A percentile compares a stretch with the other conserved stretches of the same genome.
Conservation (phyloP, 331 rosid genomes). For the Dryas integrifolia region DNA sequence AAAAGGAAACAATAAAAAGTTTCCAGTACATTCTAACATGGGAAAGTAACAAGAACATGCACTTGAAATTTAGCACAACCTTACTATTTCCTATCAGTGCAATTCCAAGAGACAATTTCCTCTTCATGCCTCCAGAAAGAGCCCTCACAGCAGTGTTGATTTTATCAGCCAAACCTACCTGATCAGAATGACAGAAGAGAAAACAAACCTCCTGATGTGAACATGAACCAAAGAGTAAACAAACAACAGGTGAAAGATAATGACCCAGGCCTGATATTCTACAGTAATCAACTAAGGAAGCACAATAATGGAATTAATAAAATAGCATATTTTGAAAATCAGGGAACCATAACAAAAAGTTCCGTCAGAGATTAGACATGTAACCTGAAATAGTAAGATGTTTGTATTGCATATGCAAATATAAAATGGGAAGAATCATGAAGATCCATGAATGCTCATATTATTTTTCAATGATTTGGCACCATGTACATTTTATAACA, state of each 20-base stretch:
- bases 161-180: conserved; percentile 98
- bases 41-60: conserved; percentile 16
- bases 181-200: conserved; percentile 30
- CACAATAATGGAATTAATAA: neutral
- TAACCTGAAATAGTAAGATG: neutral
- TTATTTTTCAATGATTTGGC: neutral
- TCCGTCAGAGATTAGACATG: neutral
- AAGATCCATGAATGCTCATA: too few relatives aligned
- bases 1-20: conserved; percentile 26
- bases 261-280: neutral
- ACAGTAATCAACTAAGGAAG: neutral
- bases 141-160: conserved; percentile 62
- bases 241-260: neutral
- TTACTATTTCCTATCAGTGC: conserved; percentile 92
- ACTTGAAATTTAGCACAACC: conserved; percentile 44
- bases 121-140: conserved; percentile 98
- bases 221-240: neutral
- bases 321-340: neutral
- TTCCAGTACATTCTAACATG: neutral
- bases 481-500: neutral
- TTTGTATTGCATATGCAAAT: neutral
- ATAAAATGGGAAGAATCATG: neutral
- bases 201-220: conserved; percentile 4
- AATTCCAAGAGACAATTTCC: conserved; percentile 96
- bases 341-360: neutral